Conservation (phyloP, 441 rosid genomes). For the Populus hybrid region DNA sequence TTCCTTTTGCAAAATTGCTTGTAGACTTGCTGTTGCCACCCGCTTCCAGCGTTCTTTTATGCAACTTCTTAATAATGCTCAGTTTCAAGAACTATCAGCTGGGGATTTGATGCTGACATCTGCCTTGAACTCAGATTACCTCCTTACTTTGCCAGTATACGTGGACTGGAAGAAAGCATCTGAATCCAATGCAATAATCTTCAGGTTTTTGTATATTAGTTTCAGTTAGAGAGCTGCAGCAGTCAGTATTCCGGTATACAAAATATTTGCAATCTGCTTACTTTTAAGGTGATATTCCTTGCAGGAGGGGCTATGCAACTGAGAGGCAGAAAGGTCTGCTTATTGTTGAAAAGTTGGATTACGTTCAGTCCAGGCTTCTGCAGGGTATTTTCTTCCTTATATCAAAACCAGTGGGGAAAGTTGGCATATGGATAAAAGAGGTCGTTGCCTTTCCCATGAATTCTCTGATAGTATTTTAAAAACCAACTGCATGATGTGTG, state of each 20-base stretch:
- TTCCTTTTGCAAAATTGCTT: constrained; percentile 20
- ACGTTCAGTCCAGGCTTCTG: constrained; percentile 81
- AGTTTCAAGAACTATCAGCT: constrained; percentile 90
- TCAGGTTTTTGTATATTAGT: constrained; percentile 46
- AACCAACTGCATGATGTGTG: background rate
- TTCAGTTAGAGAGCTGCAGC: background rate
- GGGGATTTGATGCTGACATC: constrained; percentile 84
- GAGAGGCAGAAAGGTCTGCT: constrained; percentile 88
- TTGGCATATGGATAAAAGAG: constrained; percentile 72
- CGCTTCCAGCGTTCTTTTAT: constrained; percentile 92
- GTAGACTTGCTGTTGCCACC: constrained; percentile 73
- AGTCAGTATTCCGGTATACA: background rate
- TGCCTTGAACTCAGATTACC: constrained; percentile 87
- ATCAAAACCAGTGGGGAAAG: constrained; percentile 76
- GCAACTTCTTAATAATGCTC: constrained; percentile 86
- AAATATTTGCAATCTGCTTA: constrained; percentile 10
- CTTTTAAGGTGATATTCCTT: constrained; percentile 17
- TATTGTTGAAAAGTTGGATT: constrained; percentile 90
- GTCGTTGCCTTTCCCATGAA: constrained; percentile 34
- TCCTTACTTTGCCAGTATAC: constrained; percentile 83
- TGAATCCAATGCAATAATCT: constrained; percentile 86
- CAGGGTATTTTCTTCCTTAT: constrained; percentile 53
- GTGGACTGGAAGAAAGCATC: constrained; percentile 94
- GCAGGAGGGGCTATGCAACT: constrained; percentile 93
- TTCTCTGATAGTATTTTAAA: constrained; percentile 2